Conservation (phyloP, 1,284 basidiomycete species). For the Dichomitus squalens region DNA sequence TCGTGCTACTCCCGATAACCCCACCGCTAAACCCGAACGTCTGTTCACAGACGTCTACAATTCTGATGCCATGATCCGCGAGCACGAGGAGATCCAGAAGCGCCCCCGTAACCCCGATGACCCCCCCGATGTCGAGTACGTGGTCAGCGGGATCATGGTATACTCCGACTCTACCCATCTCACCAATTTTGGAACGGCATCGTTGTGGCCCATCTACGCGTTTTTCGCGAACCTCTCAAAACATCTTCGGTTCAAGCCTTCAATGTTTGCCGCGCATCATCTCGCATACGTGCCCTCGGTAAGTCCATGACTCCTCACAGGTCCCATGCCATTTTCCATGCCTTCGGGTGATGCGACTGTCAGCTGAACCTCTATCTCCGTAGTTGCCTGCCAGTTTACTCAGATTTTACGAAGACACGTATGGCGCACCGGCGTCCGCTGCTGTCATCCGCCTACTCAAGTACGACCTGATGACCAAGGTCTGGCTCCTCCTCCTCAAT, state of each 20-base stretch:
- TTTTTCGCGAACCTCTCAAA: slow-evolving; percentile 27
- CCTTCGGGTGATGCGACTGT: too few relatives aligned
- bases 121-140: slow-evolving; percentile 18
- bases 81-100: slow-evolving; percentile 10
- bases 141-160: slow-evolving; percentile 19
- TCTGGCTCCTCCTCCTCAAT: slow-evolving; percentile 29
- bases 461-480: slow-evolving; percentile 30
- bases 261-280: slow-evolving; percentile 14
- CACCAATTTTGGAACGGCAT: slow-evolving; percentile 20
- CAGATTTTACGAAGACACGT: neutral
- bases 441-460: slow-evolving; percentile 23
- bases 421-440: neutral
- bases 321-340: too few relatives aligned
- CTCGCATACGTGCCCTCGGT: slow-evolving; percentile 32
- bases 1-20: neutral
- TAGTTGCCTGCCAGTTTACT: too few relatives aligned
- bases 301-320: neutral
- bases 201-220: slow-evolving; percentile 15
- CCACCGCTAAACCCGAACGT: neutral
- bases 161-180: slow-evolving; percentile 22
- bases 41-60: slow-evolving; percentile 24
- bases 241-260: slow-evolving; percentile 25
- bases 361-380: too few relatives aligned
- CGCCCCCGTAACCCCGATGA: slow-evolving; percentile 14
- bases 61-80: slow-evolving; percentile 21